Percentiles rank a stretch among this genome's conserved stretches.
Evolutionary conservation across 192 early-diverging fungal species (phyloP).

Genomic region (Linnemannia exigua): DNA sequence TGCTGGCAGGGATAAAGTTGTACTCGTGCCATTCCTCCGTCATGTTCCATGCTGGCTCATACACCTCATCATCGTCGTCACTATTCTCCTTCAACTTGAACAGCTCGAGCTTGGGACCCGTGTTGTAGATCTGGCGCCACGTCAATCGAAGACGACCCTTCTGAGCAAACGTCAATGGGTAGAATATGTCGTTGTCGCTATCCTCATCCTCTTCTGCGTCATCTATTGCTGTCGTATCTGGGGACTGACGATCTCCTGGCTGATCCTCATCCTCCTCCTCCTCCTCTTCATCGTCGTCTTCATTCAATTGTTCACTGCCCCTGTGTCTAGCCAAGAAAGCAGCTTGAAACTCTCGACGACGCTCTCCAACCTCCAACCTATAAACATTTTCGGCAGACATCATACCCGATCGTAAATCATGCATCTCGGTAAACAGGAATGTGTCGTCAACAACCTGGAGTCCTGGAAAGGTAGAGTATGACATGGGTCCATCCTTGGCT

Average conservation of each 20-base stretch:
- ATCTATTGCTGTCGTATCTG: not conserved
- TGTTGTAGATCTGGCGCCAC: constrained; percentile 46
- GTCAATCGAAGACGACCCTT: constrained; percentile 23
- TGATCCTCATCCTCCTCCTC: not conserved
- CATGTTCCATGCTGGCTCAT: constrained; percentile 4
- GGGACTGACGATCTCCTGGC: not conserved
- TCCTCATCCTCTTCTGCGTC: constrained; percentile 4
- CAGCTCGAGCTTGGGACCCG: constrained; percentile 6
- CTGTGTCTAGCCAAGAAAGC: not conserved
- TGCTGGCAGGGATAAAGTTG: constrained; percentile 16
- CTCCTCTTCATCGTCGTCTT: not conserved
- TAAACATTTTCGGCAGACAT: not conserved
- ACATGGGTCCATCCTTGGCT: constrained; percentile 2
- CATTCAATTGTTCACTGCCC: not conserved
- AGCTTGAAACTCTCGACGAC: not conserved
- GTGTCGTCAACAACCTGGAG: constrained; percentile 40
- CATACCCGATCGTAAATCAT: not conserved
- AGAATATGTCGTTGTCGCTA: constrained; percentile 1
- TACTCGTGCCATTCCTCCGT: constrained; percentile 37
- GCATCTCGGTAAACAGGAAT: constrained; percentile 22
- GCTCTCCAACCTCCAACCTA: not conserved
- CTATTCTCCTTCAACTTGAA: constrained; percentile 12
- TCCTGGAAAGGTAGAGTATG: constrained; percentile 35
- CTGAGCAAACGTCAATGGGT: constrained; percentile 23
- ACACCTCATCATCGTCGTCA: not conserved